Evolutionary conservation across 2,329 filamentous ascomycete genomes (phyloP).

Genomic region (Magnaporthiopsis rhizophila): DNA sequence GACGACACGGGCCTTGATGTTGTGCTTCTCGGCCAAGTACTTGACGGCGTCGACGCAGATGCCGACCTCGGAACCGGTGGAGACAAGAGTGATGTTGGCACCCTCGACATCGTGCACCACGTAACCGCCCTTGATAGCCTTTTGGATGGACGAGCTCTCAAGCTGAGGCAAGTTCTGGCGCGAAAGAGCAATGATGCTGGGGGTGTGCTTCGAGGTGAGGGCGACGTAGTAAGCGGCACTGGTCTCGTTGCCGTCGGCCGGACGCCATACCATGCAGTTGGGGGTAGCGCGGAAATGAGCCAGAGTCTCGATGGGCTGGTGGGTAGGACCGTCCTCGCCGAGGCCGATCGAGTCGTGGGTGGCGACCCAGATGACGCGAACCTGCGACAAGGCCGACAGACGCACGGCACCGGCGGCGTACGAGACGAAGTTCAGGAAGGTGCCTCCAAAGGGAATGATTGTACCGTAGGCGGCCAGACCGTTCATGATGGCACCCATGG

Average conservation of each 20-base stretch:
- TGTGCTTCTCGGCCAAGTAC: slow-evolving; percentile 81
- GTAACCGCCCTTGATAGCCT: slow-evolving; percentile 92
- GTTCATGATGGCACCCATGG: slow-evolving; percentile 89
- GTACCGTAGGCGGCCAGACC: slow-evolving; percentile 93
- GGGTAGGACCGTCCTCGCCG: slow-evolving; percentile 95
- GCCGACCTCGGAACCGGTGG: slow-evolving; percentile 91
- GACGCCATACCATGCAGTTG: slow-evolving; percentile 99
- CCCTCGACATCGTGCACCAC: slow-evolving; percentile 76
- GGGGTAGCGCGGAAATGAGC: slow-evolving; percentile 97
- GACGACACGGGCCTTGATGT: slow-evolving; percentile 81
- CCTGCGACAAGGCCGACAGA: slow-evolving; percentile 83
- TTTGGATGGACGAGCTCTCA: slow-evolving; percentile 84
- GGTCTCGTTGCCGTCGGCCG: slow-evolving; percentile 96
- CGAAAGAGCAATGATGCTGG: slow-evolving; percentile 87
- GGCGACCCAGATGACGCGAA: slow-evolving; percentile 89
- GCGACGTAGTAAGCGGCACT: slow-evolving; percentile 96
- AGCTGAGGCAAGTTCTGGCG: slow-evolving; percentile 98
- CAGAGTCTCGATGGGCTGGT: slow-evolving; percentile 98
- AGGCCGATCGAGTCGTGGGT: slow-evolving; percentile 99
- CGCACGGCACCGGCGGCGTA: slow-evolving; percentile 94
- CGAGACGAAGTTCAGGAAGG: slow-evolving; percentile 99
- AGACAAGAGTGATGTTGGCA: slow-evolving; percentile 81
- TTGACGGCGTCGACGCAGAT: slow-evolving; percentile 91
- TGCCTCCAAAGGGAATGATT: slow-evolving; percentile 86
- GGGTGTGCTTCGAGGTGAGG: slow-evolving; percentile 80